A percentile compares a stretch with the other conserved stretches of the same genome.
These are phyloP conservation scores for Pholiota molesta DNA, from an alignment of 768 basidiomycete species.

Conservation along the genomic window DNA sequence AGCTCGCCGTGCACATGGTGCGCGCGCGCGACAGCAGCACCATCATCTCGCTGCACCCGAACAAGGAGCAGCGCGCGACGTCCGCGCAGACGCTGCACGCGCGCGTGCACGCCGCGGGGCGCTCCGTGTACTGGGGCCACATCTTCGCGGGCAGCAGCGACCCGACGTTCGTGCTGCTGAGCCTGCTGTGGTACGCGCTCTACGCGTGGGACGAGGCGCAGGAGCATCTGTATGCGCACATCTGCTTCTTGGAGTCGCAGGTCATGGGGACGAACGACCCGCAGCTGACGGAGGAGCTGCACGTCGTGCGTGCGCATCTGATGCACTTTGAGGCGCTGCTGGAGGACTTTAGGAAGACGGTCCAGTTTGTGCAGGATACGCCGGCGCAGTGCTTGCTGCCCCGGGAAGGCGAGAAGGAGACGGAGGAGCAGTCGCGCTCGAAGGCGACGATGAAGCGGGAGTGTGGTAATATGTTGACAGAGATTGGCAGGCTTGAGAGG, in stretches of 20 bases:
- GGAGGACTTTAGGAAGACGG: constrained; percentile 53
- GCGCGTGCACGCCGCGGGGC: constrained; percentile 40
- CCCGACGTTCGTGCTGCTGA: constrained; percentile 57
- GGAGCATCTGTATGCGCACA: constrained; percentile 52
- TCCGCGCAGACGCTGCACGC: constrained; percentile 36
- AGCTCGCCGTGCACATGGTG: constrained; percentile 58
- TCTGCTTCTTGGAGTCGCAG: constrained; percentile 45
- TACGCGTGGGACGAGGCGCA: constrained; percentile 66
- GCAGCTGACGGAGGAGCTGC: constrained; percentile 45
- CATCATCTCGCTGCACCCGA: constrained; percentile 47
- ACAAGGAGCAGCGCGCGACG: constrained; percentile 34
- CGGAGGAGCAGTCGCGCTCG: constrained; percentile 11
- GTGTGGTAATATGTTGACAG: constrained; percentile 47
- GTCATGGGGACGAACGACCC: constrained; percentile 7
- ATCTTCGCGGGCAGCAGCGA: constrained; percentile 45
- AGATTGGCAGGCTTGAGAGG: constrained; percentile 51
- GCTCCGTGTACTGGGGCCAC: constrained; percentile 48
- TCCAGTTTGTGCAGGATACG: constrained; percentile 51
- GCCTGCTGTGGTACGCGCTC: constrained; percentile 58
- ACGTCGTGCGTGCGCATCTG: constrained; percentile 59
- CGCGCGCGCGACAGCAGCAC: constrained; percentile 41
- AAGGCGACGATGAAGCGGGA: constrained; percentile 42
- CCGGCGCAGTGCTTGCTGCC: constrained; percentile 48
- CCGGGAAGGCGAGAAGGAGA: constrained; percentile 7
- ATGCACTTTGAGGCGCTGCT: constrained; percentile 57